A percentile compares a stretch with the other conserved stretches of the same genome.
phyloP scores from a whole-genome alignment of 345 rosid genomes.

The Tarenaya hassleriana region DNA sequence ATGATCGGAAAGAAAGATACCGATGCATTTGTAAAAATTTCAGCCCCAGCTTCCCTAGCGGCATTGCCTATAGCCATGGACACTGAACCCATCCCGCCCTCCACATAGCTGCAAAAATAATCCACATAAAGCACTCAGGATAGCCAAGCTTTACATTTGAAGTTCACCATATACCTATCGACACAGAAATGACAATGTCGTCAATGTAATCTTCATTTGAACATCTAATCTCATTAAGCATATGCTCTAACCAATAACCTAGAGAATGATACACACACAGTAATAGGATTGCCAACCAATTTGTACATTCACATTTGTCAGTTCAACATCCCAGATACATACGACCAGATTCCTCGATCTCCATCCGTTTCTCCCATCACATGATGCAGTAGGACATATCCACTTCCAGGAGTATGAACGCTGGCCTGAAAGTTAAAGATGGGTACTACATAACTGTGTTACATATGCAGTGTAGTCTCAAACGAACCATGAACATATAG shows the following conservation, averaged over 20 bases:
- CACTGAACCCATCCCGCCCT: constrained; percentile 91
- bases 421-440: constrained; percentile 43
- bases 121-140: neutral
- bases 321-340: constrained; percentile 33
- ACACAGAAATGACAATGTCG: no score
- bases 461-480: constrained; percentile 1
- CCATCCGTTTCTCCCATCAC: constrained; percentile 88
- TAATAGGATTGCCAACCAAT: no score
- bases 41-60: constrained; percentile 78
- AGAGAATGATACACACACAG: no score
- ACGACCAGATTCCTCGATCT: constrained; percentile 81
- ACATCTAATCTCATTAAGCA: no score
- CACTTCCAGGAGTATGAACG: constrained; percentile 75
- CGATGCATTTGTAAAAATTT: constrained; percentile 60
- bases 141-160: neutral
- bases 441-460: constrained; percentile 20
- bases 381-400: constrained; percentile 85
- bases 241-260: no score
- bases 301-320: no score
- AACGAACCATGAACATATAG: constrained; percentile 6
- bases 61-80: constrained; percentile 64
- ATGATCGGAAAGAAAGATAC: constrained; percentile 27
- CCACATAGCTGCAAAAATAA: constrained; percentile 46
- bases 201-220: no score
- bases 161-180: neutral